Conservation (phyloP, 2,329 filamentous ascomycete genomes). For the Clarireedia paspali region DNA sequence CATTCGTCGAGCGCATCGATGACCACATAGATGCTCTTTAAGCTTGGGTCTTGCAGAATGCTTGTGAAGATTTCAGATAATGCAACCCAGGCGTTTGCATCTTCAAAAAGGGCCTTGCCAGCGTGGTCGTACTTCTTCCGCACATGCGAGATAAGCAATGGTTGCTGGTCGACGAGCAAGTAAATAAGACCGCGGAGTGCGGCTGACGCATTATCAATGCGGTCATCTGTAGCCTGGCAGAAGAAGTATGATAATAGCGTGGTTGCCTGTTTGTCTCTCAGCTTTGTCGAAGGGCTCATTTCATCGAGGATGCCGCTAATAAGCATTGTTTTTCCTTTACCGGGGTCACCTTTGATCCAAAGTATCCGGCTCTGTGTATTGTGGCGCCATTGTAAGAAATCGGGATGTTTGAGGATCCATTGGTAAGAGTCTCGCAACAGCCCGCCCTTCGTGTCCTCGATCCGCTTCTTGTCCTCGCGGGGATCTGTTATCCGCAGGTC, state of each 20-base stretch:
- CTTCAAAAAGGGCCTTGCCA: background rate
- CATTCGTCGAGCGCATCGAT: background rate
- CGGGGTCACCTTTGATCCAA: background rate
- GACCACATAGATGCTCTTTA: background rate
- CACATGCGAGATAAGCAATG: background rate
- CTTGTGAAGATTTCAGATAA: background rate
- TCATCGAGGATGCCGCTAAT: conserved; percentile 1
- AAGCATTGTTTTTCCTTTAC: conserved; percentile 1
- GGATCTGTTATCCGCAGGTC: background rate
- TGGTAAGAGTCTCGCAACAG: background rate
- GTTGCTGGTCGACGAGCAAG: background rate
- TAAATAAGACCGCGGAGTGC: background rate
- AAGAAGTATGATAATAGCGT: conserved; percentile 1
- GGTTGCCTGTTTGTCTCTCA: background rate
- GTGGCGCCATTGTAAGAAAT: background rate
- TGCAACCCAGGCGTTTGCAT: background rate
- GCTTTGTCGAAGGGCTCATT: background rate
- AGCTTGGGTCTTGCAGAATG: background rate
- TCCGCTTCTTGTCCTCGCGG: background rate
- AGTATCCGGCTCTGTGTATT: background rate
- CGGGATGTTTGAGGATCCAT: background rate
- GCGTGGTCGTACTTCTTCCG: background rate
- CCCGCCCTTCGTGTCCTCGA: background rate
- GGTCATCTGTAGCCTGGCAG: background rate
- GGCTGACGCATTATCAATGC: background rate